Base-by-base conservation (phyloP, 768 basidiomycete genomes). In the Psilocybe cyanescens region DNA sequence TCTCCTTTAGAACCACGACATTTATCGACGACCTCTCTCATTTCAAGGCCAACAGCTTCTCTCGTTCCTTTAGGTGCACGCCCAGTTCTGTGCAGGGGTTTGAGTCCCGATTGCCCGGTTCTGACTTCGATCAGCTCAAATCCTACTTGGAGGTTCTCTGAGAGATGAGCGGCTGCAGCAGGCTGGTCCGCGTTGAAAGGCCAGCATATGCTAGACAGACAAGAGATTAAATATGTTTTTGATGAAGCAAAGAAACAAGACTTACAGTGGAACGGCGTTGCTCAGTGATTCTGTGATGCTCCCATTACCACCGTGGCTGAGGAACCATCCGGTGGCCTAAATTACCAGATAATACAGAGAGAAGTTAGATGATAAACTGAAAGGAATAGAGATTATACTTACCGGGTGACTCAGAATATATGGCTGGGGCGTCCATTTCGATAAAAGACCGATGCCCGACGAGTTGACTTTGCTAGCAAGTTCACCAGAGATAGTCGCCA, bases 111-210 rank as follows among this genome's bases (percentile, higher is more conserved):
- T 29, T 48, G 33, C 7, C 66, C 66, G 2, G 60, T 64, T 11
- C 66, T 61, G 28, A 67, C 61, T 33, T 67, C 63, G 16, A 64
- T 16, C 24, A 67, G 53, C n/a, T 67, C 66, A 39, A 66, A 51
- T 24, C 59, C 56, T 24, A 63, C 59, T 9, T 55, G 51, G 33
- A 60, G 41, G 12, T 54, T 45, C 33, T 58, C 57, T 7, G 30
- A 11, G 19, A 65, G 57, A 28, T 65, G 64, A 3, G 56, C 56
- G 9, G 61, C 57, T 8, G 51, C 51, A 29, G 31, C 33, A 30
- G 61, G 61, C 16, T 62, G 57, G 17, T 62, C 62, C 8, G 41
- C 52, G 2, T 49, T 54, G 28, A 66, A 66, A 8, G 65, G 57
- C 55, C 52, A 54, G 12, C 46, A 59, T 45, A 63, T 57, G 29